Base-by-base conservation (phyloP, 2,329 filamentous ascomycete genomes). In the Colletotrichum theobromicola region DNA sequence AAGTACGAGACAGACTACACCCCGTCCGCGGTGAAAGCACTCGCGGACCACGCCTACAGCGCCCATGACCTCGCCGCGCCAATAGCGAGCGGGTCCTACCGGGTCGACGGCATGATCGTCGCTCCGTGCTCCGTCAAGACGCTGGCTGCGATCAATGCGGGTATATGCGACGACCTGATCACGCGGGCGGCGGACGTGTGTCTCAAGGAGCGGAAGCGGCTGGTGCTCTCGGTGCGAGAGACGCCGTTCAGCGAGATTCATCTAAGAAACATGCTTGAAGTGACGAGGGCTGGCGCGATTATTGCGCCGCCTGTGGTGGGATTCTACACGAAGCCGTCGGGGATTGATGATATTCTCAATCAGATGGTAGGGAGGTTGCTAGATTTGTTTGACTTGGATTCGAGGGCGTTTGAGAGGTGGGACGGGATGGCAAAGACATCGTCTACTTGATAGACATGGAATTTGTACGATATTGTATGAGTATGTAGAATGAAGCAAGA, bases 51-150 rank as follows among this genome's bases (percentile, higher is more conserved):
- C 15, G 42, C 57, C 18, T 75, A 75, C 62, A 83, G 77, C 5
- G 80, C 82, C 16, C 82, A 83, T 26, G 87, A 89, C 69, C 80
- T 87, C 77, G 81, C 87, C 0, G 87, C 88, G 0, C 83, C 86
- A 0, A 83, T 88, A 5, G 84, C 86, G 1, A 85, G 83, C 55
- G 86, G 87, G 2, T 87, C 85, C 0, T 88, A 86, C 78, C 81
- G 79, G 7, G 35, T 53, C 46, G 82, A 85, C 69, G 86, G 86
- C 13, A 89, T 89, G 87, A 86, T 88, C 16, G 78, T 89, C 3
- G 83, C 85, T 0, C 86, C 84, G 0, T 89, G 87, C 79, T 85
- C 83, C 67, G 86, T 88, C 84, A 88, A 88, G 78, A 88, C 87
- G 1, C 81, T 88, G 7, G 84, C 86, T 0, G 84, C 81, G 0